Evolutionary conservation across 768 basidiomycete species (phyloP), one percentile per base, ranked within the genome.

Genomic region (Terana coerulea): DNA sequence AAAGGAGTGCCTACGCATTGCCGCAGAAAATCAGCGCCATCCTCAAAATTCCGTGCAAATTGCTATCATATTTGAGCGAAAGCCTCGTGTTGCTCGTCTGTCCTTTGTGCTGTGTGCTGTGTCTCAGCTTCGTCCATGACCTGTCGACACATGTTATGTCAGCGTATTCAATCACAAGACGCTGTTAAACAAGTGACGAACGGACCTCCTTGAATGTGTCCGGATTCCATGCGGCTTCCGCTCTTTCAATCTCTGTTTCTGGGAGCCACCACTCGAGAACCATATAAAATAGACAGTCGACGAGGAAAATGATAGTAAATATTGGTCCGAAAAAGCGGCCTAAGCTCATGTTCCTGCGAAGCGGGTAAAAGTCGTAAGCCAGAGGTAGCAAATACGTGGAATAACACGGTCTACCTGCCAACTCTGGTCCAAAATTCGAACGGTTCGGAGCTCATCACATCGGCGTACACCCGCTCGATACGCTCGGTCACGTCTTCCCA

Each of bases 251-350:
- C 50, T 83, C 74, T 19, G 86, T 80, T 40, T 85, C 72, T 0
- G 95, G 95, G 63, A 83, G 77, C 74, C 83, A 84, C 84, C 82
- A 89, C 60, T 97, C 92, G 3, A 99, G 73, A 43, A 91, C 72
- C 58, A 83, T 61, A 65, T 91, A 93, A 68, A 97, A 95, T 7
- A 95, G 66, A 63, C 91, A 92, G 60, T 94, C 87, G 1, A 98
- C 90, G 25, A 94, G 74, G 35, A 97, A 70, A 34, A 98, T 98
- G 57, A 86, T 81, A 8, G 88, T 84, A 61, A 92, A 88, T 37
- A 98, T 97, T 1, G 82, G 81, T 0, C 97, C 97, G 8, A 84
- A 90, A 40, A 91, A 84, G 0, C 78, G 79, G 0, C 89, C 97
- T 9, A 7, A 91, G 72, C 44, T 77, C 74, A 77, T 31, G 19